phyloP scores from a whole-genome alignment of 2,329 filamentous ascomycete species.

The Tolypocladium album region DNA sequence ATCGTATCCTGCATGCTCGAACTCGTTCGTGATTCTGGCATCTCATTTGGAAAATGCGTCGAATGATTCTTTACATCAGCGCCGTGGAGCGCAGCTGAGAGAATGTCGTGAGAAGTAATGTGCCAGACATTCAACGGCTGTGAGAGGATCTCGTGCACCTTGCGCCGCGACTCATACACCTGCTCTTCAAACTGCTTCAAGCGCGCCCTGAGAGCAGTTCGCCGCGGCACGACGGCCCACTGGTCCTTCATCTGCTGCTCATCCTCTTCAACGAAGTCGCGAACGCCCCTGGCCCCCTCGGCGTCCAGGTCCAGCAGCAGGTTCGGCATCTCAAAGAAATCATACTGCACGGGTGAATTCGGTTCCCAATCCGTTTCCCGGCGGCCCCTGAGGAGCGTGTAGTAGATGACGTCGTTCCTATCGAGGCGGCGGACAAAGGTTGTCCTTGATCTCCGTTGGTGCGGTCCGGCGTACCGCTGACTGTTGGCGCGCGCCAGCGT shows the following conservation, averaged over 20 bases:
- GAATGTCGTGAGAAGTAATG: slow-evolving; percentile 30
- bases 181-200: slow-evolving; percentile 18
- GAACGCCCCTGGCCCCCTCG: slow-evolving; percentile 30
- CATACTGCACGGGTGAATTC: slow-evolving; percentile 6
- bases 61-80: slow-evolving; percentile 1
- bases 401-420: slow-evolving; percentile 15
- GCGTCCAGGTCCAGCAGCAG: slow-evolving; percentile 43
- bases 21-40: neutral
- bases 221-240: slow-evolving; percentile 16
- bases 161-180: slow-evolving; percentile 14
- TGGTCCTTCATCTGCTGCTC: slow-evolving; percentile 18
- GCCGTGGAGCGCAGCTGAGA: slow-evolving; percentile 26
- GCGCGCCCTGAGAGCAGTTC: slow-evolving; percentile 12
- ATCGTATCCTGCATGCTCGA: slow-evolving; percentile 9
- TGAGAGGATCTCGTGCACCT: slow-evolving; percentile 12
- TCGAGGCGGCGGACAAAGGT: slow-evolving; percentile 12
- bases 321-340: slow-evolving; percentile 29
- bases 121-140: slow-evolving; percentile 22
- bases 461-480: neutral
- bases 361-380: too few species aligned
- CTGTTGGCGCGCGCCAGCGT: slow-evolving; percentile 3
- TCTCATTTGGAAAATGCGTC: neutral
- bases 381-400: too few species aligned
- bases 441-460: slow-evolving; percentile 9
- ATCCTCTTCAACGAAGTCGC: slow-evolving; percentile 24